Evolutionary conservation across 2,329 filamentous ascomycete genomes (phyloP).

Genomic region (Knufia petricola): DNA sequence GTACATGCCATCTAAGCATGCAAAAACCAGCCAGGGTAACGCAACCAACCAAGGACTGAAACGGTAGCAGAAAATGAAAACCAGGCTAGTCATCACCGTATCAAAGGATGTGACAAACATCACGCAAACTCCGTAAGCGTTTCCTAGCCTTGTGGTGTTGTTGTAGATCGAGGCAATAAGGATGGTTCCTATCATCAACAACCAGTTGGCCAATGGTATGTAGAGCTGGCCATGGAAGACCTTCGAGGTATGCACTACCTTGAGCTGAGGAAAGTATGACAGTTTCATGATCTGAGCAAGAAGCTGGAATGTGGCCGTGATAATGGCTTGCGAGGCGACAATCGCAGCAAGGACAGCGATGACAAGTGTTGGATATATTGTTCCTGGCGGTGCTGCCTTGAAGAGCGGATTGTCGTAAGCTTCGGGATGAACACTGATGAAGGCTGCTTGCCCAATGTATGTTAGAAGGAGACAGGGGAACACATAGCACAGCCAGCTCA

Average conservation of each 20-base stretch:
- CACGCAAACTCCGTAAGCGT: conserved; percentile 71
- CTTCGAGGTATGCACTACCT: conserved; percentile 60
- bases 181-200: conserved; percentile 67
- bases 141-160: conserved; percentile 57
- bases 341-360: conserved; percentile 61
- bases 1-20: conserved; percentile 58
- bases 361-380: conserved; percentile 58
- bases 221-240: conserved; percentile 67
- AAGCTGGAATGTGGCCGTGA: conserved; percentile 61
- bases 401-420: conserved; percentile 67
- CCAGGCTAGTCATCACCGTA: conserved; percentile 63
- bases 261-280: conserved; percentile 66
- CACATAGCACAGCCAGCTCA: conserved; percentile 60
- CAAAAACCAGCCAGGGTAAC: conserved; percentile 53
- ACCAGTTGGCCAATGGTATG: conserved; percentile 65
- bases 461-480: conserved; percentile 54
- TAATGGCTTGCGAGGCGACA: conserved; percentile 69
- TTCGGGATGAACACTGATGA: conserved; percentile 50
- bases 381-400: conserved; percentile 56
- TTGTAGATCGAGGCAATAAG: conserved; percentile 65
- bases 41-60: conserved; percentile 48
- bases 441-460: conserved; percentile 67
- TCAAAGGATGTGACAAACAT: conserved; percentile 72
- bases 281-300: conserved; percentile 64
- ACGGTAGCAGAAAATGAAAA: conserved; percentile 64